These are phyloP conservation scores for Neckera pumila DNA, from an alignment of 225 moss, liverwort and hornwort species.

Conservation along the genomic window DNA sequence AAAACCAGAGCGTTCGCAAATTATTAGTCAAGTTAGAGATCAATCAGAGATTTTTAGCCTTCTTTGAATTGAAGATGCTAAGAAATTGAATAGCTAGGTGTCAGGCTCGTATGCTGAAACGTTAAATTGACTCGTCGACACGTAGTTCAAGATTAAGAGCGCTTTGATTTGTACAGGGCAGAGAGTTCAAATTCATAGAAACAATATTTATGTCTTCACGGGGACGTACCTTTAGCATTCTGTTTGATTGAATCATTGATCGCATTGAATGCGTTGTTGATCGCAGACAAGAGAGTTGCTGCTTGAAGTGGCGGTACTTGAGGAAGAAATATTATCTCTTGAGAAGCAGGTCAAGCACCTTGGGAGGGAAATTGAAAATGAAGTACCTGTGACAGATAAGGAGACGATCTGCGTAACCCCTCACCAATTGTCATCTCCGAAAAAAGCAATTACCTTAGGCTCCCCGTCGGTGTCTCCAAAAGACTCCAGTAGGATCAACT, in stretches of 20 bases:
- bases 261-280: background rate
- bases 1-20: background rate
- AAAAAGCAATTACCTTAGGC: background rate
- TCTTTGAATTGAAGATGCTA: background rate
- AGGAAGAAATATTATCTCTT: conserved; percentile 46
- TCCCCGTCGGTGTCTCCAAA: conserved; percentile 18
- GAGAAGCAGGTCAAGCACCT: conserved; percentile 42
- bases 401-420: conserved; percentile 3
- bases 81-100: background rate
- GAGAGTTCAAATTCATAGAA: background rate
- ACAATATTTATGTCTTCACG: background rate
- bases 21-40: background rate
- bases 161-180: background rate
- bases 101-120: background rate
- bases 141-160: background rate
- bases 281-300: conserved; percentile 42
- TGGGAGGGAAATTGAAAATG: conserved; percentile 29
- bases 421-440: conserved; percentile 10
- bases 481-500: background rate
- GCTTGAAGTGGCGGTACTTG: conserved; percentile 53
- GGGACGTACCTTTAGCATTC: background rate
- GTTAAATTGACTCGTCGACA: background rate
- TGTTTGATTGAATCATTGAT: background rate
- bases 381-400: conserved; percentile 10
- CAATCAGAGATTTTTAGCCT: background rate